Base-by-base conservation (phyloP, 352 stramenopile genomes). In the Globisporangium irregulare region DNA sequence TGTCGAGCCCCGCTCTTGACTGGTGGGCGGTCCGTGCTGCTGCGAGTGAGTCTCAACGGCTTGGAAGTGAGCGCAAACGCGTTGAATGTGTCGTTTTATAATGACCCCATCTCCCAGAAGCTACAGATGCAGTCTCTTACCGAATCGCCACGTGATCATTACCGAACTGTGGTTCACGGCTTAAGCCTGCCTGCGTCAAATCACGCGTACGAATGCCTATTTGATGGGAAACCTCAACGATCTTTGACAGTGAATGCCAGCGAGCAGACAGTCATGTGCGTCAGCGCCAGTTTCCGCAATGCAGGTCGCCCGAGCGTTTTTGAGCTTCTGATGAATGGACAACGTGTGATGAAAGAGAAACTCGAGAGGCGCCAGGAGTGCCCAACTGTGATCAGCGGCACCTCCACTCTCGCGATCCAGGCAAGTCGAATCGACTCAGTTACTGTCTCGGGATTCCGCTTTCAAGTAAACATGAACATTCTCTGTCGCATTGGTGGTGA, bases 41-140 rank as follows among this genome's bases (percentile, higher is more conserved):
- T 87, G 56, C 58, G 66, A 32, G 43, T 87, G 10, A 76, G 66
- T 36, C 69, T 87, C 12, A 87, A 87, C 43, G 72, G 72, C 14
- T 67, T 84, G 25, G 79, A 86, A 70, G 20, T 58, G 3, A 82
- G 72, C 61, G 14, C 36, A 3, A 76, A 79, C 48, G 63, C 55
- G 5, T 18, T 85, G 36, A 38, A 64, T 6, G 59, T 84, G 22
- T 43, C 66, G 3, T 66, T 82, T 64, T 53, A 75, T 20, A 43
- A 65, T 24, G 43, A 62, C 0, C 34, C 69, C 7, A 9, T 9
- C 15, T 22, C 15, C 5, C 59, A 24, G 29, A 53, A 48, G 12
- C 38, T 78, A 20, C 15, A 51, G 1, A 32, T 82, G 20, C 57
- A 38, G 50, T 62, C 68, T 3, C 20, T 70, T 34, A 63, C 43